These are phyloP conservation scores for Amanita inopinata DNA, from an alignment of 768 basidiomycete genomes.

Conservation along the genomic window DNA sequence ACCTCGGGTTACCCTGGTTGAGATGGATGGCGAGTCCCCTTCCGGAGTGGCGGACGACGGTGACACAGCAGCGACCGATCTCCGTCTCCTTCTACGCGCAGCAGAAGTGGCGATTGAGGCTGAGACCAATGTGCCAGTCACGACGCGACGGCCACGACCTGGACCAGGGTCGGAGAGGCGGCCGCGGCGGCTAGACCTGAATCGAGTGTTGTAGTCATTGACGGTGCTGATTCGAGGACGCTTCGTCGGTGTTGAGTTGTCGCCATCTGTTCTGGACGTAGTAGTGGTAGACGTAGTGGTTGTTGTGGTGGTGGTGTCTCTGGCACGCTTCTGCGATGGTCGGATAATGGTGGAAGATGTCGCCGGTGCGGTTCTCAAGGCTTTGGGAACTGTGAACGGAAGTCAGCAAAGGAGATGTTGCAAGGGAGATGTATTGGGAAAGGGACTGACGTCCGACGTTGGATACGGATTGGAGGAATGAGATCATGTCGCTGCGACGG, in stretches of 20 bases:
- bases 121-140: neutral
- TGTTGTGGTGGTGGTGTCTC: neutral
- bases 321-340: neutral
- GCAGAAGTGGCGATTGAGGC: no score
- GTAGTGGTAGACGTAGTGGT: neutral
- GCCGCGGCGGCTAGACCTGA: slow-evolving; percentile 1
- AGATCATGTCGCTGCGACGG: neutral
- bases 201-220: slow-evolving; percentile 9
- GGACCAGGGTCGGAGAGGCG: slow-evolving; percentile 4
- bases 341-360: neutral
- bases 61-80: neutral
- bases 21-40: neutral
- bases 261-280: neutral
- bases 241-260: neutral
- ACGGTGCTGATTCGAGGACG: neutral
- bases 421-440: neutral
- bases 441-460: slow-evolving; percentile 6
- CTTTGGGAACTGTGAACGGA: slow-evolving; percentile 1
- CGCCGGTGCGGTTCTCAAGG: neutral
- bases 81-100: neutral
- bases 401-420: neutral
- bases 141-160: neutral
- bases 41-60: neutral
- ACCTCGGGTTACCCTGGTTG: no score
- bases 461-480: neutral